A percentile compares a stretch with the other conserved stretches of the same genome.
Conservation (phyloP, 2,329 filamentous ascomycete genomes). For the Graphilbum ipis-grandicollis region DNA sequence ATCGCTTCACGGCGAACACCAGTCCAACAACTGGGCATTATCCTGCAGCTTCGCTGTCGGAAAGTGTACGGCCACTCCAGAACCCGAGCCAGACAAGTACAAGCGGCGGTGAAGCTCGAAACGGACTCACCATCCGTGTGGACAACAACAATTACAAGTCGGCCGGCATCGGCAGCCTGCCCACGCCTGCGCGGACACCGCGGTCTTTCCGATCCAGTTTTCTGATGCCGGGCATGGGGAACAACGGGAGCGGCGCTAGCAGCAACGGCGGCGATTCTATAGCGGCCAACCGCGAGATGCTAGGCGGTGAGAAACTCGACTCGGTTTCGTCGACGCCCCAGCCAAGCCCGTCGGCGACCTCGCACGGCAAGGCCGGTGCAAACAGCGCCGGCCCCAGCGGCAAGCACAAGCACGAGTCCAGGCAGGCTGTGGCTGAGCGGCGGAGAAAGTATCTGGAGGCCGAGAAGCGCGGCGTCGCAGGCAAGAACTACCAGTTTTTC, state of each 20-base stretch:
- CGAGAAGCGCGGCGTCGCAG: conserved; percentile 11
- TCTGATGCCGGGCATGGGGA: conserved; percentile 31
- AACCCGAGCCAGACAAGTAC: conserved; percentile 16
- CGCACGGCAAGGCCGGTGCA: no score
- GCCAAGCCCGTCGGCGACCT: conserved; percentile 20
- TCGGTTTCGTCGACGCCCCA: conserved; percentile 63
- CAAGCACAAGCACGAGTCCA: not conserved
- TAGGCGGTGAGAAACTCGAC: conserved; percentile 67
- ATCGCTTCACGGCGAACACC: conserved; percentile 55
- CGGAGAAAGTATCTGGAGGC: not conserved
- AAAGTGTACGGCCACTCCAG: conserved; percentile 65
- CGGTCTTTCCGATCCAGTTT: conserved; percentile 65
- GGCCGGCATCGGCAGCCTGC: conserved; percentile 20
- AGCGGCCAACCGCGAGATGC: conserved; percentile 36
- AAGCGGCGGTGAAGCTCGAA: not conserved
- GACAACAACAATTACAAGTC: conserved; percentile 40
- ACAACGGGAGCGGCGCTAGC: no score
- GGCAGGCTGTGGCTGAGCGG: not conserved
- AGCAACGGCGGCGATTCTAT: conserved; percentile 28
- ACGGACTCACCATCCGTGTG: conserved; percentile 37
- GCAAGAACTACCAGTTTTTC: conserved; percentile 82
- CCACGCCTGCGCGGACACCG: conserved; percentile 51
- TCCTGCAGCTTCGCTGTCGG: conserved; percentile 45
- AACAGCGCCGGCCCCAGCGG: no score
- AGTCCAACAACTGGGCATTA: conserved; percentile 49